Evolutionary conservation across 2,329 filamentous ascomycete genomes (phyloP), one percentile per base, ranked within the genome.

Genomic region (Phyllachora maydis): DNA sequence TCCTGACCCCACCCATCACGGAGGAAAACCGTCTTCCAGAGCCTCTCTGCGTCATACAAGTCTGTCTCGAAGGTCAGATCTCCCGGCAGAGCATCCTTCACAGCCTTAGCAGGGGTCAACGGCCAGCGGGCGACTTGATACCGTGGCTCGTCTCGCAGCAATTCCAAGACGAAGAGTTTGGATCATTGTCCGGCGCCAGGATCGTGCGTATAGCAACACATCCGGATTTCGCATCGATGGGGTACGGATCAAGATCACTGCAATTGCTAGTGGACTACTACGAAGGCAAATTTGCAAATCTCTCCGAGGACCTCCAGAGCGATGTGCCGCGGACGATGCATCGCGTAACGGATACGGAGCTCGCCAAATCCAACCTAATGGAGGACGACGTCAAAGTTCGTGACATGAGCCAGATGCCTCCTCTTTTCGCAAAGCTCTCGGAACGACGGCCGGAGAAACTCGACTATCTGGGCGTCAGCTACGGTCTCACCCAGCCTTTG

Each of bases 141-240:
- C 88, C 88, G 1, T 98, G 88, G 88, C 64, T 95, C 16, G 78
- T 98, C 31, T 91, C 81, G 43, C 83, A 95, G 43, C 88, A 98
- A 43, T 98, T 92, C 54, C 88, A 95, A 42, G 88, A 98, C 38
- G 81, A 91, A 34, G 82, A 93, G 34, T 98, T 98, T 43, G 88
- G 85, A 8, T 73, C 77, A 19, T 60, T 98, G 1, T 95, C 85
- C 9, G 90, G 88, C 26, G 88, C 85, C 16, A 69, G 88, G 30
- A 56, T 98, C 22, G 85, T 98, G 10, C 70, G 88, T 23, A 95
- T 98, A 38, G 88, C 90, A 11, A 93, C 88, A 1, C 91, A 93
- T 43, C 88, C 90, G 0, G 83, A 95, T 35, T 93, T 92, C 37
- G 59, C 75, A 24, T 67, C 63, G 22, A 92, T 90, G 79, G 88